Base-by-base conservation (phyloP, 306 rosid species). In the Fagus crenata region DNA sequence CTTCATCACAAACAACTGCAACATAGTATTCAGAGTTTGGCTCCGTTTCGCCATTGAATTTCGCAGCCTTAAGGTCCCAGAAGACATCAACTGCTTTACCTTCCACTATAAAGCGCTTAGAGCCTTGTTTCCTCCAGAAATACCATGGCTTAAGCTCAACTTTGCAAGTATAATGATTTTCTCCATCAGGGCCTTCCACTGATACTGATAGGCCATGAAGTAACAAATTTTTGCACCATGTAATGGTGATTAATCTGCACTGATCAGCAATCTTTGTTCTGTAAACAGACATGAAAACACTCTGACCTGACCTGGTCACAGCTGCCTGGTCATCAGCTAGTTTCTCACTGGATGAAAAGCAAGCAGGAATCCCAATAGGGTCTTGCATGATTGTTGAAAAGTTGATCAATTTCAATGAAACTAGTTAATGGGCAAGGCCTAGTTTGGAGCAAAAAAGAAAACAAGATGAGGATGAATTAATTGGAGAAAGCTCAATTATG, bases 61-160 rank as follows among this genome's bases (percentile, higher is more conserved):
- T 93, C 4, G 97, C 98, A 13, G 81, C 83, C 56, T 86, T 91
- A 70, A 93, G 97, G 80, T 93, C 97, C 98, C 98, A 93, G 71
- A 86, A 91, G 14, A 93, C 17, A 13, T 83, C 85, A 22, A 91
- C 85, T 1, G 80, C 77, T 77, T 87, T 89, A 1, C 85, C 87
- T 15, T 89, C 96, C 14, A 90, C 91, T 0, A 71, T 8, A 58
- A 93, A 88, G 7, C 86, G 77, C 82, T 89, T 93, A 28, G 91
- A 89, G 3, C 98, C 97, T 68, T 91, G 93, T 74, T 91, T 93
- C 60, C 93, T 87, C 98, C 96, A 91, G 65, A 93, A 93, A 67
- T 87, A 88, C 98, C 98, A 93, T 13, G 98, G 98, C 86, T 93
- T 93, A 33, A 91, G 88, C 90, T 93, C 98, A 40, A 93, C 89